A percentile compares a stretch with the other conserved stretches of the same genome.
Conservation (phyloP, 1,139 yeast genomes). For the Suhomyces atakaporum region DNA sequence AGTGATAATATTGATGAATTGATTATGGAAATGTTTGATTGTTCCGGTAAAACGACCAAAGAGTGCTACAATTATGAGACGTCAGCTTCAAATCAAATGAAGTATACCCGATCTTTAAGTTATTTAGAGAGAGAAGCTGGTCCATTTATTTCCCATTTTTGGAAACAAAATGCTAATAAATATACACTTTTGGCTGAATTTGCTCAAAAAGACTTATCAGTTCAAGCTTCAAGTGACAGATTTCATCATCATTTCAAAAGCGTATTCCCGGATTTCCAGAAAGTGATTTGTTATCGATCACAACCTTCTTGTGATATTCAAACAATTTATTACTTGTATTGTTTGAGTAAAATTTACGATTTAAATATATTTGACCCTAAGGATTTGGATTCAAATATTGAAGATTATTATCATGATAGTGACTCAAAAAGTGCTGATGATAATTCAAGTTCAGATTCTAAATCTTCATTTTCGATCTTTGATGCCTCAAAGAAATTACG, state of each 20-base stretch:
- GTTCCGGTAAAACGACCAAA: slow-evolving; percentile 29
- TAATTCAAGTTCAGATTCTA: not conserved
- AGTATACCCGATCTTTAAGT: slow-evolving; percentile 10
- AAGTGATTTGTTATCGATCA: slow-evolving; percentile 5
- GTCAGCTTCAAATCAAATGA: slow-evolving; percentile 19
- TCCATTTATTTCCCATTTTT: slow-evolving; percentile 20
- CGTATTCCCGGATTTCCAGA: no score
- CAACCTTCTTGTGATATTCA: slow-evolving; percentile 20
- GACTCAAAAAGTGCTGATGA: not conserved
- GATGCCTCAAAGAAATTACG: slow-evolving; percentile 3
- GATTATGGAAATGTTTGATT: slow-evolving; percentile 29
- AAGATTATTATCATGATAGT: no score
- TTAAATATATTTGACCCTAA: slow-evolving; percentile 3
- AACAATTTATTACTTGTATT: slow-evolving; percentile 23
- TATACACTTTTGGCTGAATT: no score
- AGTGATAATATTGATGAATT: slow-evolving; percentile 24
- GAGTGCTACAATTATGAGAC: slow-evolving; percentile 31
- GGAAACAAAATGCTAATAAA: slow-evolving; percentile 20
- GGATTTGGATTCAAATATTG: not conserved
- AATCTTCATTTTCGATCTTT: slow-evolving; percentile 6
- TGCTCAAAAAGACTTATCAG: no score
- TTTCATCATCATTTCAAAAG: no score
- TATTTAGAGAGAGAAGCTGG: slow-evolving; percentile 21
- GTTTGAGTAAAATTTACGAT: slow-evolving; percentile 9
- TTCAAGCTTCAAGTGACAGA: no score